phyloP scores from a whole-genome alignment of 2,329 filamentous ascomycete species.

The Aspergillus udagawae region DNA sequence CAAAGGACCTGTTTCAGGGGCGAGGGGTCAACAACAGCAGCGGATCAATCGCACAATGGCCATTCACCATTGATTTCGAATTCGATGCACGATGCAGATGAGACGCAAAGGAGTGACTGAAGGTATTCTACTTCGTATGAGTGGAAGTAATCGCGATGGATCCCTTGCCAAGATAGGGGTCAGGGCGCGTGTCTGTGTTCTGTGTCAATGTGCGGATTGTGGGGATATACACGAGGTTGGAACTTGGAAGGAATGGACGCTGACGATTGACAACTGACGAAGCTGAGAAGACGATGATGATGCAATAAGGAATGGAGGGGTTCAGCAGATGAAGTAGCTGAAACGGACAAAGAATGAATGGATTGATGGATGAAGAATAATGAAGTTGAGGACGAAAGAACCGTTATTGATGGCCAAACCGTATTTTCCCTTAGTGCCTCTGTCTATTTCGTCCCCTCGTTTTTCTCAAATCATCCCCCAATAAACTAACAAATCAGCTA shows the following conservation, averaged over 20 bases:
- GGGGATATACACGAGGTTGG: background rate
- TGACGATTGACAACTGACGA: background rate
- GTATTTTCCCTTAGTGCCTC: too few species aligned
- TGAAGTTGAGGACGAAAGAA: background rate
- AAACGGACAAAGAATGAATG: background rate
- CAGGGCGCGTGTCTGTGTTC: slow-evolving; percentile 8
- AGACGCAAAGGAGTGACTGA: background rate
- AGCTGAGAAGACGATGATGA: background rate
- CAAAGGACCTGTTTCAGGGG: slow-evolving; percentile 1
- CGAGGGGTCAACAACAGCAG: background rate
- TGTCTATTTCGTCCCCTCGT: background rate
- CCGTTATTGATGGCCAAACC: too few species aligned
- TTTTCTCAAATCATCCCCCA: too few species aligned
- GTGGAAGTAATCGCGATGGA: background rate
- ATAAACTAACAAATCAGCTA: background rate
- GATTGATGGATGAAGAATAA: slow-evolving; percentile 1
- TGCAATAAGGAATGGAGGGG: slow-evolving; percentile 5
- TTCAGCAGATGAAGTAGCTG: background rate
- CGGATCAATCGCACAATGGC: slow-evolving; percentile 7
- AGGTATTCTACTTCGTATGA: too few species aligned
- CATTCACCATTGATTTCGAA: slow-evolving; percentile 3
- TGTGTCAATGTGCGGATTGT: slow-evolving; percentile 2
- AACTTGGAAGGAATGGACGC: background rate
- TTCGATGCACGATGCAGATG: background rate
- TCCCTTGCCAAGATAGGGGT: slow-evolving; percentile 14